Evolutionary conservation across 805 yeast genomes (phyloP).

Genomic region (Saccharomyces cerevisiae): DNA sequence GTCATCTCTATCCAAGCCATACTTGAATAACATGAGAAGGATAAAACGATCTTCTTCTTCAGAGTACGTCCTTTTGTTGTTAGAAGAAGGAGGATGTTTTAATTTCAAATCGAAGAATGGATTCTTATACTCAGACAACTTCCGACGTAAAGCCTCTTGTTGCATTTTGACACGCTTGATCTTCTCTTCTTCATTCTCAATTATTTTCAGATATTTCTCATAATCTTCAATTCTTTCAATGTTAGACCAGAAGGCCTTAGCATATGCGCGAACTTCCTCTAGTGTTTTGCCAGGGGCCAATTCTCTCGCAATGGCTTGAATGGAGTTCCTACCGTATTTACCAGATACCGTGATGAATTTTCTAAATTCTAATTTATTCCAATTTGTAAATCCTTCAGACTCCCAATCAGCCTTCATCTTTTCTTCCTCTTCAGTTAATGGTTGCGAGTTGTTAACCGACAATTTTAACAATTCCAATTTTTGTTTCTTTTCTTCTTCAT

Average conservation of each 20-base stretch:
- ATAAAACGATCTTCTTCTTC: constrained; percentile 89
- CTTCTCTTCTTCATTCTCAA: constrained; percentile 85
- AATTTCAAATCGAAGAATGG: constrained; percentile 76
- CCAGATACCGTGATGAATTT: constrained; percentile 68
- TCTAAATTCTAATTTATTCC: constrained; percentile 84
- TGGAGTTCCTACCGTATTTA: constrained; percentile 72
- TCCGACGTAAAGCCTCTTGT: constrained; percentile 69
- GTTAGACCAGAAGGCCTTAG: constrained; percentile 73
- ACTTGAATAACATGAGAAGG: constrained; percentile 66
- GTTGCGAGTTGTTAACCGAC: constrained; percentile 68
- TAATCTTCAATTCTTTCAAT: constrained; percentile 78
- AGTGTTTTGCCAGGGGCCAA: constrained; percentile 66
- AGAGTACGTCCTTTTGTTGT: constrained; percentile 59
- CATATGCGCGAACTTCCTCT: constrained; percentile 74
- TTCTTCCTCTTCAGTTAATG: constrained; percentile 77
- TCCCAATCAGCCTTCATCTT: constrained; percentile 50
- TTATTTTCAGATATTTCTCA: constrained; percentile 71
- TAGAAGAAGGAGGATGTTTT: constrained; percentile 62
- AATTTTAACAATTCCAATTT: constrained; percentile 54
- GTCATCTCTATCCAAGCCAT: constrained; percentile 73
- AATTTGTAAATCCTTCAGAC: constrained; percentile 62
- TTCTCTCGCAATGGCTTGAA: constrained; percentile 64
- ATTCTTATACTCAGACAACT: constrained; percentile 57
- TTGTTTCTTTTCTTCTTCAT: constrained; percentile 37
- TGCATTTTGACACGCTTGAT: constrained; percentile 57